Evolutionary conservation across 257 asterid genomes (phyloP).

Genomic region (Verbena officinalis): DNA sequence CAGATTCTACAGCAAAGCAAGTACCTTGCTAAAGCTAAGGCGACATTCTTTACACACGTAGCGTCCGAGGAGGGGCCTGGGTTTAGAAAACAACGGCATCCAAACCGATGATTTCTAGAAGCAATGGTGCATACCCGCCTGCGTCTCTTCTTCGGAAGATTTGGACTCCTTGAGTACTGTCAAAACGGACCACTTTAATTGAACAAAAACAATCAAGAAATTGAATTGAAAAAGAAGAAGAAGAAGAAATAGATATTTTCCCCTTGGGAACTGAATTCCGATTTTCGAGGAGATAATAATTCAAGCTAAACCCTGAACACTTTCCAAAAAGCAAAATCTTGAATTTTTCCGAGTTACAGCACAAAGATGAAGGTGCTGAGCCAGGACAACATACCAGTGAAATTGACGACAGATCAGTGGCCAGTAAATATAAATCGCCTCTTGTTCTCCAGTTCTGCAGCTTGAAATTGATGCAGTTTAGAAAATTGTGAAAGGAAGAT

Average conservation of each 20-base stretch:
- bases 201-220: background rate
- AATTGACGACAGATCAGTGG: slow-evolving; percentile 32
- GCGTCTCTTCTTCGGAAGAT: slow-evolving; percentile 47
- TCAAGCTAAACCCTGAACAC: slow-evolving; percentile 5
- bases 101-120: slow-evolving; percentile 42
- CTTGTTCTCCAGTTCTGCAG: slow-evolving; percentile 41
- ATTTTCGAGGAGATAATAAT: background rate
- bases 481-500: background rate
- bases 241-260: background rate
- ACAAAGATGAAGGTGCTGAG: background rate
- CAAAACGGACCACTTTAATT: background rate
- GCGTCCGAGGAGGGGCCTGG: slow-evolving; percentile 49
- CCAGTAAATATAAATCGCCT: slow-evolving; percentile 28
- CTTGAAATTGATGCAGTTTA: slow-evolving; percentile 10
- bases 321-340: background rate
- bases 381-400: slow-evolving; percentile 32
- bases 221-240: background rate
- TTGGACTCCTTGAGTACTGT: slow-evolving; percentile 48
- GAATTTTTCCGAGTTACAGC: background rate
- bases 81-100: slow-evolving; percentile 64
- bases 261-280: background rate
- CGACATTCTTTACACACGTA: slow-evolving; percentile 56
- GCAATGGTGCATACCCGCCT: slow-evolving; percentile 45
- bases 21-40: slow-evolving; percentile 60
- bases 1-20: slow-evolving; percentile 1